Conservation (phyloP, 192 early-diverging fungal species). For the Allomyces arbusculus region DNA sequence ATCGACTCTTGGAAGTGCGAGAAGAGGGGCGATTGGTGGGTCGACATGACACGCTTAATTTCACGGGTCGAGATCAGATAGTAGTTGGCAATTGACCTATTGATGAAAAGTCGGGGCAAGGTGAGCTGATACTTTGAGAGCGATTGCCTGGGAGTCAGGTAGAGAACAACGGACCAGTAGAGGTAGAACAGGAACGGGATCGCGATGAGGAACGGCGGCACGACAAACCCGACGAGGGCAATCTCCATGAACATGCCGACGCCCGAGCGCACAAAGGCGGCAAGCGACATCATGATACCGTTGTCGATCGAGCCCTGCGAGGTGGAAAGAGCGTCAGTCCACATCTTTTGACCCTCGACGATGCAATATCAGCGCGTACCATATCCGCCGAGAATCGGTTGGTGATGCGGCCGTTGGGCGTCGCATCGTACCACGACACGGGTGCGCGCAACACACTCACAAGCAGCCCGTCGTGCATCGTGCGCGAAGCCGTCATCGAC, state of each 20-base stretch:
- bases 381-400: slow-evolving; percentile 6
- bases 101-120: too few relatives aligned
- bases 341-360: too few relatives aligned
- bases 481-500: slow-evolving; percentile 32
- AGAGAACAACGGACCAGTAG: slow-evolving; percentile 15
- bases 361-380: too few relatives aligned
- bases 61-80: slow-evolving; percentile 68
- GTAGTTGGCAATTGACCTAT: slow-evolving; percentile 29
- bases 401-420: slow-evolving; percentile 66
- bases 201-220: slow-evolving; percentile 50
- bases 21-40: slow-evolving; percentile 51
- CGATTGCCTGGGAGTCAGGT: too few relatives aligned
- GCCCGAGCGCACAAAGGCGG: slow-evolving; percentile 26
- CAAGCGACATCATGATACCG: slow-evolving; percentile 21
- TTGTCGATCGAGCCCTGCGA: slow-evolving; percentile 53
- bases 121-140: too few relatives aligned
- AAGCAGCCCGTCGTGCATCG: slow-evolving; percentile 33
- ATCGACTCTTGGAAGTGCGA: slow-evolving; percentile 68
- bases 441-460: slow-evolving; percentile 38
- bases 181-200: slow-evolving; percentile 28
- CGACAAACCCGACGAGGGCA: slow-evolving; percentile 38
- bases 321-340: too few relatives aligned
- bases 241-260: slow-evolving; percentile 34
- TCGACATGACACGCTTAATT: slow-evolving; percentile 70
- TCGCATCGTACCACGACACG: slow-evolving; percentile 74